Conservation (phyloP, 805 yeast genomes). For the Candida michaelii region DNA sequence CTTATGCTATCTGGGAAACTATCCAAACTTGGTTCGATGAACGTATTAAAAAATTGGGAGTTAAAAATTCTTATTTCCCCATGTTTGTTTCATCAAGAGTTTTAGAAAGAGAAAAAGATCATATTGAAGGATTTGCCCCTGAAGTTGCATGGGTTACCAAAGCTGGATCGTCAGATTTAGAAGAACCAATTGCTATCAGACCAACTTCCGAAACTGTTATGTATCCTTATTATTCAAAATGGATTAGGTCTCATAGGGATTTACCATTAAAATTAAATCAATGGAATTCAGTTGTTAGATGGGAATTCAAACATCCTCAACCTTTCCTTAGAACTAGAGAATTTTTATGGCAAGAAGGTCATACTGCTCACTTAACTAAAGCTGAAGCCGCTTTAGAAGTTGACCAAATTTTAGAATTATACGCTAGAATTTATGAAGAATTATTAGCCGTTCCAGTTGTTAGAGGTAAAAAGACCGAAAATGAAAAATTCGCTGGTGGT, state of each 20-base stretch:
- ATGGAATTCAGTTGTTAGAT: constrained; percentile 99
- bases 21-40: constrained; percentile 86
- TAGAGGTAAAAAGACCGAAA: constrained; percentile 93
- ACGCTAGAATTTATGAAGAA: constrained; percentile 82
- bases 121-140: constrained; percentile 98
- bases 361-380: constrained; percentile 88
- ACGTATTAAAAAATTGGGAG: constrained; percentile 83
- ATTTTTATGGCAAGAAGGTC: constrained; percentile 99
- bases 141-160: constrained; percentile 99
- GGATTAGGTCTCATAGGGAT: constrained; percentile 98
- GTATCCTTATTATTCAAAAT: constrained; percentile 99
- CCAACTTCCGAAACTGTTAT: constrained; percentile 99
- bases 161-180: constrained; percentile 92
- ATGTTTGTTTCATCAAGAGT: constrained; percentile 95
- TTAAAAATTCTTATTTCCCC: constrained; percentile 94
- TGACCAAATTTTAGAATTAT: constrained; percentile 78
- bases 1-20: constrained; percentile 91
- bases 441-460: constrained; percentile 96
- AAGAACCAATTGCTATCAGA: constrained; percentile 98
- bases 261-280: constrained; percentile 94
- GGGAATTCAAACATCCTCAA: constrained; percentile 99
- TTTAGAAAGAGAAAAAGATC: constrained; percentile 96
- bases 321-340: constrained; percentile 98
- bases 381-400: constrained; percentile 86
- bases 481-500: constrained; percentile 99